Conservation (phyloP, 345 rosid species). For the Citrus inodora region DNA sequence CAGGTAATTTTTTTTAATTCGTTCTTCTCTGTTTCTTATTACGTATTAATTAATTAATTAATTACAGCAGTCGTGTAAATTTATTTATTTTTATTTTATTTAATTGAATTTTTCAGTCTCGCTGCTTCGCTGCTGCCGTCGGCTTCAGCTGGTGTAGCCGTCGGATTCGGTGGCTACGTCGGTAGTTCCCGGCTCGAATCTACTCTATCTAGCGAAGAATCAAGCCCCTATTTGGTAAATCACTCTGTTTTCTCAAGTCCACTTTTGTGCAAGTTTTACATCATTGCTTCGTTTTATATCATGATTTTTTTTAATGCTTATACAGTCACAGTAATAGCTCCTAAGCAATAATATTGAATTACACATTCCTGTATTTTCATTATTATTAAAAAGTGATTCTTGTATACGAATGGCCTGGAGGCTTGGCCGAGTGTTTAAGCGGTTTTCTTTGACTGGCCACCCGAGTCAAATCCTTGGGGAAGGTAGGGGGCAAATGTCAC, state of each 20-base stretch:
- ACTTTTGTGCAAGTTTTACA: too few relatives aligned
- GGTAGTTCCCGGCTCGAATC: constrained; percentile 78
- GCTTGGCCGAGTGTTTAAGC: too few relatives aligned
- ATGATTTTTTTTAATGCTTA: too few relatives aligned
- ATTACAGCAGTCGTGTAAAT: neutral
- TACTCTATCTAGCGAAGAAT: constrained; percentile 44
- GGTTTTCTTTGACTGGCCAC: too few relatives aligned
- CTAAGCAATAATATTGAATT: neutral
- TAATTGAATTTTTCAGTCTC: constrained; percentile 34
- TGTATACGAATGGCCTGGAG: neutral
- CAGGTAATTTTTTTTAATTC: constrained; percentile 40
- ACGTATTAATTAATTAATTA: neutral
- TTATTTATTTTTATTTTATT: neutral
- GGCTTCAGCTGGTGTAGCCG: constrained; percentile 46
- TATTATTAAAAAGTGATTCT: neutral
- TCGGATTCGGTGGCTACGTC: constrained; percentile 87
- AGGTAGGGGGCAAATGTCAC: too few relatives aligned
- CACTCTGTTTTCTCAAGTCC: neutral
- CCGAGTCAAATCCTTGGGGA: too few relatives aligned
- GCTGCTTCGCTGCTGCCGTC: constrained; percentile 80
- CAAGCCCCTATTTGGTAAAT: constrained; percentile 41
- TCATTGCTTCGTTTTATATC: too few relatives aligned
- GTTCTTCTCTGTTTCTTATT: neutral
- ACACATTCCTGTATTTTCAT: neutral
- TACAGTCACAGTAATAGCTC: neutral